Evolutionary conservation across 805 yeast species (phyloP), one percentile per base, ranked within the genome.

Genomic region (Pichia paraexigua): DNA sequence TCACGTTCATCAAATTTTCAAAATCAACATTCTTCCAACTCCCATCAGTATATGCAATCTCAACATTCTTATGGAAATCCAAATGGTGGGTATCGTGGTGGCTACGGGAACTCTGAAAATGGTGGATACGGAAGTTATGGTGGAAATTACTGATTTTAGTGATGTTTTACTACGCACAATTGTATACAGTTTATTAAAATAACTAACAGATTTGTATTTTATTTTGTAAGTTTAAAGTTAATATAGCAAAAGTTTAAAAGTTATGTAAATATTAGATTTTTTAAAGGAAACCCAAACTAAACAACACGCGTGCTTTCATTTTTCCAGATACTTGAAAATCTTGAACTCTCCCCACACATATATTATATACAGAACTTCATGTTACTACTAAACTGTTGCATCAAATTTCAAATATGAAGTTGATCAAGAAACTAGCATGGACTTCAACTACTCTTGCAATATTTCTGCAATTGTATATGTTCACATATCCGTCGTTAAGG

Each of bases 401-500:
- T 5, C 20, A 17, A n/a, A 5, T 17, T 35, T n/a, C 20, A 35
- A 17, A 5, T n/a, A 35, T 52, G 57, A 32, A 30, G 13, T 5
- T 32, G 15, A n/a, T 50, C 17, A 24, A 25, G 11, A 47, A 32
- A 2, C 13, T 57, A 21, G 57, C 67, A 2, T 52, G 66, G 58
- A 20, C 59, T n/a, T 61, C 70, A 37, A 67, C 77, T 2, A 45
- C 57, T 5, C 48, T 71, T 1, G 73, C 90, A 0, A 43, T 77
- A 0, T 42, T 71, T 1, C 66, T 83, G 46, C 87, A 88, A 60
- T 47, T 77, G 1, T 86, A 85, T 63, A 78, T 87, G 10, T 85
- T 81, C 69, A 80, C 88, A 28, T 90, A 87, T 63, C 95, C 95
- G 1, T 83, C 87, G 40, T 54, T 84, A 17, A 65, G 72, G 49